These are phyloP conservation scores for Beauveria sp. DNA, from an alignment of 2,329 filamentous ascomycete genomes.

Conservation along the genomic window DNA sequence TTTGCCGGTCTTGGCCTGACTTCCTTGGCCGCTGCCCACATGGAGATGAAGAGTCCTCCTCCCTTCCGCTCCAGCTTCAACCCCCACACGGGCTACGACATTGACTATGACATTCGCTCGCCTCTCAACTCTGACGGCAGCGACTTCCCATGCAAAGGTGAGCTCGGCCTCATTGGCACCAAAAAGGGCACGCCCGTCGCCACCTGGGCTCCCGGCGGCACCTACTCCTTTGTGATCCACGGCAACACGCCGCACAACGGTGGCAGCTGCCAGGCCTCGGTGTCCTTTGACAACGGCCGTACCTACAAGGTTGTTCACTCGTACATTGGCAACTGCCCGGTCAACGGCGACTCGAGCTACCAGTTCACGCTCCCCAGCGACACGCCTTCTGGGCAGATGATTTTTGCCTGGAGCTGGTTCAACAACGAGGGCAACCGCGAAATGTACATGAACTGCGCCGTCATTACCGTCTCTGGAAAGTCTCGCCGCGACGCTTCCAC, in stretches of 20 bases:
- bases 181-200: conserved; percentile 34
- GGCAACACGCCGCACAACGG: conserved; percentile 48
- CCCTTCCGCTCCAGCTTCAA: conserved; percentile 23
- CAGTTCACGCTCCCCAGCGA: conserved; percentile 47
- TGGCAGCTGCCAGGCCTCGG: conserved; percentile 55
- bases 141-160: conserved; percentile 56
- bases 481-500: conserved; percentile 11
- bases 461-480: conserved; percentile 39
- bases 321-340: conserved; percentile 29
- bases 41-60: conserved; percentile 23
- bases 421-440: conserved; percentile 57
- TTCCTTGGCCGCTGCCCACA: conserved; percentile 18
- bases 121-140: conserved; percentile 43
- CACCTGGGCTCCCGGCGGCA: conserved; percentile 43
- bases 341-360: conserved; percentile 31
- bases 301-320: conserved; percentile 46
- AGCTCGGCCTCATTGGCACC: conserved; percentile 18
- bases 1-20: conserved; percentile 1
- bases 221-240: conserved; percentile 45
- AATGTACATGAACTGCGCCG: conserved; percentile 65
- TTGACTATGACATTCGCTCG: conserved; percentile 51
- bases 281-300: conserved; percentile 53
- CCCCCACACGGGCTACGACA: conserved; percentile 24
- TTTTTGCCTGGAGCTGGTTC: conserved; percentile 58
- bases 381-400: conserved; percentile 39